A percentile compares a stretch with the other conserved stretches of the same genome.
These are phyloP conservation scores for Dipteronia dyeriana DNA, from an alignment of 345 rosid species.

Conservation along the genomic window DNA sequence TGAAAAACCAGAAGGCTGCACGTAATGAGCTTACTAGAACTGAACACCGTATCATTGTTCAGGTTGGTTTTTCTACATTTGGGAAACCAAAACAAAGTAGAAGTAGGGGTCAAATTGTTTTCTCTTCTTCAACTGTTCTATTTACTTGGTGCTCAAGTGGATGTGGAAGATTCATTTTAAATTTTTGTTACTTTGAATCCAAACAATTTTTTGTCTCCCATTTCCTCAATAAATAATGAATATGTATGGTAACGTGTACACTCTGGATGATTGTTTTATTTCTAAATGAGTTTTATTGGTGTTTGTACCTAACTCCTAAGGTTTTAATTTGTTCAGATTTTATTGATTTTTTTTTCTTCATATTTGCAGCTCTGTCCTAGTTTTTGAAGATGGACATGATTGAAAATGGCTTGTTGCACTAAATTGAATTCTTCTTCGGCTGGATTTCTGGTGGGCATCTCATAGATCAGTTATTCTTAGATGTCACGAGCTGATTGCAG, in stretches of 20 bases:
- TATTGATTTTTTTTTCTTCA: background rate
- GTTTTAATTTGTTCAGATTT: background rate
- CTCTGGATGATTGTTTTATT: background rate
- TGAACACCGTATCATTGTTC: background rate
- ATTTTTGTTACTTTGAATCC: background rate
- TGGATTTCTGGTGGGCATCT: conserved; percentile 19
- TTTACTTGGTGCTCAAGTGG: background rate
- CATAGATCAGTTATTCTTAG: conserved; percentile 33
- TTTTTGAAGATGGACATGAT: conserved; percentile 27
- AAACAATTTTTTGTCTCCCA: background rate
- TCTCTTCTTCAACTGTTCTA: background rate
- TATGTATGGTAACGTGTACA: background rate
- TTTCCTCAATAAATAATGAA: background rate
- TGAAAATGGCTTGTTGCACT: conserved; percentile 17
- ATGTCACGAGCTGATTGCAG: conserved; percentile 63
- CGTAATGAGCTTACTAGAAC: background rate
- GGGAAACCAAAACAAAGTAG: background rate
- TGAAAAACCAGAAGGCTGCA: background rate
- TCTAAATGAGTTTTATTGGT: background rate
- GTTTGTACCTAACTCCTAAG: background rate
- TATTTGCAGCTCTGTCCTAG: conserved; percentile 30
- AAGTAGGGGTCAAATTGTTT: background rate
- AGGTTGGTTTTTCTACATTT: background rate
- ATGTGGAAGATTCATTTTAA: background rate
- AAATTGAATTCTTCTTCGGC: conserved; percentile 9